A percentile compares a stretch with the other conserved stretches of the same genome.
phyloP scores from a whole-genome alignment of 1,284 basidiomycete species.

The Cerrena zonata region DNA sequence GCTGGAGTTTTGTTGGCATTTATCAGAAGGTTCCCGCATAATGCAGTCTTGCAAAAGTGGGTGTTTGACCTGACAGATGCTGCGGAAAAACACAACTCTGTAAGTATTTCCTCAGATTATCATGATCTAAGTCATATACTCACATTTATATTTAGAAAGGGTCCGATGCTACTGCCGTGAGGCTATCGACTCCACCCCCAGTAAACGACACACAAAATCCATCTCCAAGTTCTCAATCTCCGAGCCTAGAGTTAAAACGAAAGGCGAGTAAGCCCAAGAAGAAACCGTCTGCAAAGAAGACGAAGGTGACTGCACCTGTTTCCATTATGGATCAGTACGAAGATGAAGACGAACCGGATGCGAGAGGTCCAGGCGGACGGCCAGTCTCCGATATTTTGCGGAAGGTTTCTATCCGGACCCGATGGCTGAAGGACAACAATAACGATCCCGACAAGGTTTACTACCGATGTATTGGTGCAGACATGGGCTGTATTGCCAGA shows the following conservation, averaged over 20 bases:
- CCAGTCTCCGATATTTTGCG: not conserved
- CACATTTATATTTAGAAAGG: not conserved
- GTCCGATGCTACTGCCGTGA: not conserved
- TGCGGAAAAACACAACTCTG: not conserved
- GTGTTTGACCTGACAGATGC: conserved; percentile 5
- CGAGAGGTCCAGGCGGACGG: not conserved
- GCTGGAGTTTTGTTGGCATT: not conserved
- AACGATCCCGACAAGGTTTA: not conserved
- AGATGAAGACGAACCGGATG: not conserved
- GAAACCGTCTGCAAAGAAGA: not conserved
- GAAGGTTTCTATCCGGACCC: not conserved
- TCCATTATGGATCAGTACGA: not conserved
- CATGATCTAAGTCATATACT: not conserved
- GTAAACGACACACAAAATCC: too few relatives aligned
- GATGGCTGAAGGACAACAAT: not conserved
- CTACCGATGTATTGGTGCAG: conserved; percentile 3
- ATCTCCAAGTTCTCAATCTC: too few relatives aligned
- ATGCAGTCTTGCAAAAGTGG: conserved; percentile 4
- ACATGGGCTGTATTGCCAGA: not conserved
- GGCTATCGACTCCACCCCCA: too few relatives aligned
- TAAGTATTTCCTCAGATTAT: not conserved
- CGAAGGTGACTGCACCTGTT: not conserved
- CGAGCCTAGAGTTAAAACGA: too few relatives aligned
- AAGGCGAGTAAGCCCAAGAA: too few relatives aligned
- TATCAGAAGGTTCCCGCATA: not conserved